Conservation (phyloP, 495 filamentous ascomycete species). For the Evernia prunastri region DNA sequence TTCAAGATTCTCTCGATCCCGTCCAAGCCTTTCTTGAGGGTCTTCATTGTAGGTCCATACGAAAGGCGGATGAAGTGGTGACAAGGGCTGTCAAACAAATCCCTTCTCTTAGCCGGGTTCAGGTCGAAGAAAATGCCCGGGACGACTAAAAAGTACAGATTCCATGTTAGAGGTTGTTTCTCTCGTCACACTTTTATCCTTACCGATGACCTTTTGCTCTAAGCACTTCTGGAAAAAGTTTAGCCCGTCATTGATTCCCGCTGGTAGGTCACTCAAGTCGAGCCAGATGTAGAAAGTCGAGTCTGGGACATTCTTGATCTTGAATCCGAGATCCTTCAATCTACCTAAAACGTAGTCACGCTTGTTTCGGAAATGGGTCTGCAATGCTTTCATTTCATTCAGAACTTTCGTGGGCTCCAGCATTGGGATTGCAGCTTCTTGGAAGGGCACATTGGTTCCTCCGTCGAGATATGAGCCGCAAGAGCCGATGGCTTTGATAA, state of each 20-base stretch:
- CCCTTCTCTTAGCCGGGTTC: slow-evolving; percentile 81
- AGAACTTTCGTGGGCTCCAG: slow-evolving; percentile 74
- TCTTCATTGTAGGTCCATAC: slow-evolving; percentile 89
- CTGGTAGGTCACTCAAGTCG: slow-evolving; percentile 58
- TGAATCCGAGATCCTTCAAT: slow-evolving; percentile 77
- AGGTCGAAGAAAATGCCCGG: slow-evolving; percentile 81
- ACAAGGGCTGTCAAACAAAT: slow-evolving; percentile 91
- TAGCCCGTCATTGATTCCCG: slow-evolving; percentile 78
- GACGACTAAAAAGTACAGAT: slow-evolving; percentile 48
- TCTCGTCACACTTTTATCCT: background rate
- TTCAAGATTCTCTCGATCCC: slow-evolving; percentile 79
- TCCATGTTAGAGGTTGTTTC: background rate
- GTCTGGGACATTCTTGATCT: slow-evolving; percentile 68
- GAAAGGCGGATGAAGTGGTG: slow-evolving; percentile 91
- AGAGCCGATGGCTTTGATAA: slow-evolving; percentile 87
- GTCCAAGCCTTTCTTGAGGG: slow-evolving; percentile 74
- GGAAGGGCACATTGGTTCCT: slow-evolving; percentile 90
- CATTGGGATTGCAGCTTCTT: slow-evolving; percentile 88
- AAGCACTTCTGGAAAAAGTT: slow-evolving; percentile 96
- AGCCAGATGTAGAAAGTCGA: slow-evolving; percentile 93
- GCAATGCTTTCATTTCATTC: slow-evolving; percentile 83
- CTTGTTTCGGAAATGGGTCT: slow-evolving; percentile 81
- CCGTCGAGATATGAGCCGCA: slow-evolving; percentile 95
- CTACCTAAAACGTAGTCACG: slow-evolving; percentile 80
- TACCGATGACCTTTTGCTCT: slow-evolving; percentile 74